Evolutionary conservation across 768 basidiomycete genomes (phyloP).

Genomic region (Mycena vitilis): DNA sequence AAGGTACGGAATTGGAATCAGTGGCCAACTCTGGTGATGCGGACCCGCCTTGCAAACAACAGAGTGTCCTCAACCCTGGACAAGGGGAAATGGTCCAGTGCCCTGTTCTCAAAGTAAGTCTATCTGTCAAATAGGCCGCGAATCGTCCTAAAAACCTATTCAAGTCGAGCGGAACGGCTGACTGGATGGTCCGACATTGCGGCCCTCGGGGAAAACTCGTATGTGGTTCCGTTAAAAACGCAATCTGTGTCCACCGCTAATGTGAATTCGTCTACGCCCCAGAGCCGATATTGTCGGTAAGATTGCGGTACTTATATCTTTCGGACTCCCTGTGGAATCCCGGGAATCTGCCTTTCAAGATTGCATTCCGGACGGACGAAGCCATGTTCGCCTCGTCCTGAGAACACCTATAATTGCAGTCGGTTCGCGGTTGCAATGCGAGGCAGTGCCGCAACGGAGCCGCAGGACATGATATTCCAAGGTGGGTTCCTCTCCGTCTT

Average conservation of each 20-base stretch:
- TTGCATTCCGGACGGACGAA: neutral
- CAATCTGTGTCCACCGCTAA: neutral
- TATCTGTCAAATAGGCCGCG: slow-evolving; percentile 13
- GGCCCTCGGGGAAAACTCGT: slow-evolving; percentile 35
- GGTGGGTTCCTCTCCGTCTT: slow-evolving; percentile 31
- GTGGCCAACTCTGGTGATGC: too few species aligned
- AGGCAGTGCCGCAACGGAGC: slow-evolving; percentile 16
- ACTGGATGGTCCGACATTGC: slow-evolving; percentile 26
- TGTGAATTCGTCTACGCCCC: neutral
- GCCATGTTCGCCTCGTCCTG: slow-evolving; percentile 1
- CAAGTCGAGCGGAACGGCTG: slow-evolving; percentile 22
- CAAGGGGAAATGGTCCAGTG: slow-evolving; percentile 38
- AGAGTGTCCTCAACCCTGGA: slow-evolving; percentile 45
- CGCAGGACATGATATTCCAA: slow-evolving; percentile 22
- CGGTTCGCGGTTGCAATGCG: slow-evolving; percentile 26
- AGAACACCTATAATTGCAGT: neutral
- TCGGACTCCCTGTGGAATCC: slow-evolving; percentile 4
- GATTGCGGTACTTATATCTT: slow-evolving; percentile 17
- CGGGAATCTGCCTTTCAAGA: neutral
- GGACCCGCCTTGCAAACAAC: too few species aligned
- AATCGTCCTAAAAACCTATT: neutral
- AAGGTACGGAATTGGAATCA: too few species aligned
- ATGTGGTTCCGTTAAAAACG: neutral
- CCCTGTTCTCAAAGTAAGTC: slow-evolving; percentile 26
- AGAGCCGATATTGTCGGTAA: slow-evolving; percentile 36